Evolutionary conservation across 1,284 basidiomycete genomes (phyloP).

Genomic region (Cystobasidiaceae sp.): DNA sequence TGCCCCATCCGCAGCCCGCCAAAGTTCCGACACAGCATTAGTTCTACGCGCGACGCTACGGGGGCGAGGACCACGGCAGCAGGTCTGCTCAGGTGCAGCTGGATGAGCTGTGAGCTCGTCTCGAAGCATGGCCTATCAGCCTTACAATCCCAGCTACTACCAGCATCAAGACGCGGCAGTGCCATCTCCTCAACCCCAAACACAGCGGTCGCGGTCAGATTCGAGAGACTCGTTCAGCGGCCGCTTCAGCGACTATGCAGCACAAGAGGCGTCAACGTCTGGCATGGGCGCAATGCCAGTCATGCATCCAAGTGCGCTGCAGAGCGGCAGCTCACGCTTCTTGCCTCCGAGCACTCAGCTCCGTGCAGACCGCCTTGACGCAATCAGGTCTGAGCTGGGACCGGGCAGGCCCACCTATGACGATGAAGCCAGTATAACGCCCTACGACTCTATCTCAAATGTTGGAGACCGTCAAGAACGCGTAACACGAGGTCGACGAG

Average conservation of each 20-base stretch:
- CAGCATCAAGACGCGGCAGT: too few species aligned
- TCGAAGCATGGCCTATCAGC: neutral
- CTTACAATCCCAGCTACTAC: neutral
- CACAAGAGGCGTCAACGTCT: neutral
- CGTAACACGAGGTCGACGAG: too few species aligned
- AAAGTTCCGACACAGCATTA: too few species aligned
- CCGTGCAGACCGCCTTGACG: neutral
- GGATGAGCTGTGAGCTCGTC: neutral
- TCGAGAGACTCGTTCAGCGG: conserved; percentile 4
- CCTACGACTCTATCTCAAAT: conserved; percentile 28
- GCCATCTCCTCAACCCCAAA: neutral
- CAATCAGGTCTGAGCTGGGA: neutral
- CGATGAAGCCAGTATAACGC: neutral
- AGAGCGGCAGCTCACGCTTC: conserved; percentile 1
- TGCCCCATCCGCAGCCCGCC: too few species aligned
- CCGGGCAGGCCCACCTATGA: neutral
- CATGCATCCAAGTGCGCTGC: conserved; percentile 21
- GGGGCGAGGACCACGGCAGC: too few species aligned
- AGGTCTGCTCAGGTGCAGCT: neutral
- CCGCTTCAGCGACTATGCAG: conserved; percentile 2
- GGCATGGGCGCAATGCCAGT: neutral
- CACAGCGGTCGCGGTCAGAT: neutral
- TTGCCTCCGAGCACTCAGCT: conserved; percentile 12
- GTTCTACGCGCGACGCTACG: too few species aligned
- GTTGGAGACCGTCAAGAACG: conserved; percentile 1